Evolutionary conservation across 129 eudicot genomes (phyloP), one percentile per base, ranked within the genome.

Genomic region (Pittosporum tobira): DNA sequence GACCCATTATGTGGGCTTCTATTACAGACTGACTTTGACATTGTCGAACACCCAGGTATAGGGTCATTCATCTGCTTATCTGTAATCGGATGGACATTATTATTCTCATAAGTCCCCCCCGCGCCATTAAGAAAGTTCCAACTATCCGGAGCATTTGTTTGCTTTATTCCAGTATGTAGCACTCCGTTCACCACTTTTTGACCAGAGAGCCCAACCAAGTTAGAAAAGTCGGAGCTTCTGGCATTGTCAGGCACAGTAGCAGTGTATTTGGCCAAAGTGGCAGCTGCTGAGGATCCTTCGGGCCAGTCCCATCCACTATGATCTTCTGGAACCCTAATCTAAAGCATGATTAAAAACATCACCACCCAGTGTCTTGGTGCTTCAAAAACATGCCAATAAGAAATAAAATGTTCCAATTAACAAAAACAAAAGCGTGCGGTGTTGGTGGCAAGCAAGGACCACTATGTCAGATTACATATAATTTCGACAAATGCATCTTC

Each of bases 301-400:
- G 88, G 85, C 94, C 94, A 85, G 71, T 81, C 75, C 94, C 94
- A 85, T 77, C 88, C 88, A 64, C 57, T 57, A 37, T 75, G 80
- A 64, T 82, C 88, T 61, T 75, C 94, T 53, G 77, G 75, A 69
- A 71, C 69, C 75, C 77, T 85, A 81, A 85, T 81, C 94, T 85
- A 78, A 72, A 77, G 73, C 77, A 85, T 34, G 77, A 82, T 68
- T n/a, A 75, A 78, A 77, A 82, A 74, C 62, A 68, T 75, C 89
- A 78, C 77, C 78, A 77, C 71, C 77, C 74, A 70, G 71, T 74
- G 73, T 74, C 73, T 61, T 51, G 65, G 70, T 64, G 78, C 78
- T 78, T 75, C 75, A 82, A 77, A 54, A 62, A 78, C 77, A 75
- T 68, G 74, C 71, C 81, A 67, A 70, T 63, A 66, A 74, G 63